A percentile compares a stretch with the other conserved stretches of the same genome.
Evolutionary conservation across 2,329 filamentous ascomycete species (phyloP).

Genomic region (Colletotrichum caudatum): DNA sequence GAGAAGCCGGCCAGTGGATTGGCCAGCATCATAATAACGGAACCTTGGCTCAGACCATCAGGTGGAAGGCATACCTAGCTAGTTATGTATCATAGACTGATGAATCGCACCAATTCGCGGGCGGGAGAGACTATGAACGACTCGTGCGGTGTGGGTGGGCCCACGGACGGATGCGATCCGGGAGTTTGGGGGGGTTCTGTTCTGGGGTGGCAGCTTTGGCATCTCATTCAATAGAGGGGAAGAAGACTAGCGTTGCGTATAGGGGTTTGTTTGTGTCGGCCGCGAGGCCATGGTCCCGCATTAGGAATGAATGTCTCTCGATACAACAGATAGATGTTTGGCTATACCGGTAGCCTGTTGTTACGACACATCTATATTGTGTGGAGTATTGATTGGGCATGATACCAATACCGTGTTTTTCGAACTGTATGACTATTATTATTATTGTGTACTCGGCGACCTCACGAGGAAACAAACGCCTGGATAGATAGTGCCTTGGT

Average conservation of each 20-base stretch:
- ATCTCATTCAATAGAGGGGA: constrained; percentile 10
- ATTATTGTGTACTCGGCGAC: too few relatives aligned
- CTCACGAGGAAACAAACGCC: too few relatives aligned
- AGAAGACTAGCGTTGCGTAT: background rate
- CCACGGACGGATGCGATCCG: constrained; percentile 26
- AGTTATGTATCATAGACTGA: constrained; percentile 18
- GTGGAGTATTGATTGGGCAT: too few relatives aligned
- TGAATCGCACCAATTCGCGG: constrained; percentile 29
- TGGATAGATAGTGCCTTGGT: too few relatives aligned
- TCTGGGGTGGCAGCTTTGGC: constrained; percentile 14
- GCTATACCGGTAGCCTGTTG: background rate
- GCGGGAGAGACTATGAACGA: constrained; percentile 6
- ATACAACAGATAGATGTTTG: background rate
- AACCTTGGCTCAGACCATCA: constrained; percentile 21
- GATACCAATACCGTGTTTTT: too few relatives aligned
- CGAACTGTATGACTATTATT: too few relatives aligned
- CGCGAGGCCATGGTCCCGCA: background rate
- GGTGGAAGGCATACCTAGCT: constrained; percentile 14
- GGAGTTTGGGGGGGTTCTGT: constrained; percentile 22
- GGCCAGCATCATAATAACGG: constrained; percentile 25
- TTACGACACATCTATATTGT: background rate
- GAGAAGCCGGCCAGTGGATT: constrained; percentile 7
- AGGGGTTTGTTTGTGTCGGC: too few relatives aligned
- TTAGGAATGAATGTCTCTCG: background rate
- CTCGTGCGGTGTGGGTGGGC: constrained; percentile 35